Evolutionary conservation across 345 rosid genomes (phyloP).

Genomic region (Ceriops tagal): DNA sequence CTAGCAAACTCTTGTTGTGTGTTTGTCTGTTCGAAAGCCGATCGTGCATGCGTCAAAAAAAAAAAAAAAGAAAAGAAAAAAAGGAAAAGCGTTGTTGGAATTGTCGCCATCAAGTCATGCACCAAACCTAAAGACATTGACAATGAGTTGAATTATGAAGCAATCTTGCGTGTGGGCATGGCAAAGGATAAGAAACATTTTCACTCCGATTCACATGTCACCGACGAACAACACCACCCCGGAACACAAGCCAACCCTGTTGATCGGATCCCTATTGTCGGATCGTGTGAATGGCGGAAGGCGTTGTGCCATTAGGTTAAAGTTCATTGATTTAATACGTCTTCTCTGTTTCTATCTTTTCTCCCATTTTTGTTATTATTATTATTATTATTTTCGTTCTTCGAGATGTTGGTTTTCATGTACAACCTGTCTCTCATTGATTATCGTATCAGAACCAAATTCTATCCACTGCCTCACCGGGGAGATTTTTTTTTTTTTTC

Average conservation of each 20-base stretch:
- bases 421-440: too few relatives aligned
- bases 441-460: too few relatives aligned
- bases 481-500: too few relatives aligned
- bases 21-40: background rate
- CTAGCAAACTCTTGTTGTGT: too few relatives aligned
- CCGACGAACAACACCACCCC: constrained; percentile 11
- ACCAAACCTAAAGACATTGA: background rate
- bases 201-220: background rate
- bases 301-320: constrained; percentile 1
- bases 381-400: too few relatives aligned
- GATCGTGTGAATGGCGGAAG: constrained; percentile 26
- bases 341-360: too few relatives aligned
- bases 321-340: too few relatives aligned
- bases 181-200: background rate
- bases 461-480: too few relatives aligned
- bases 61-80: too few relatives aligned
- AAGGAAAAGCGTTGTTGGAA: background rate
- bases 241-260: background rate
- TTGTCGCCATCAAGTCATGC: background rate
- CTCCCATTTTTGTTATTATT: too few relatives aligned
- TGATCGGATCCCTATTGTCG: constrained; percentile 13
- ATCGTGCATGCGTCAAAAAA: background rate
- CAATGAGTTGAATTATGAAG: background rate
- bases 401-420: too few relatives aligned
- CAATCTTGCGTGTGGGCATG: background rate